These are phyloP conservation scores for Spathaspora gorwiae DNA, from an alignment of 805 yeast genomes.

Conservation along the genomic window DNA sequence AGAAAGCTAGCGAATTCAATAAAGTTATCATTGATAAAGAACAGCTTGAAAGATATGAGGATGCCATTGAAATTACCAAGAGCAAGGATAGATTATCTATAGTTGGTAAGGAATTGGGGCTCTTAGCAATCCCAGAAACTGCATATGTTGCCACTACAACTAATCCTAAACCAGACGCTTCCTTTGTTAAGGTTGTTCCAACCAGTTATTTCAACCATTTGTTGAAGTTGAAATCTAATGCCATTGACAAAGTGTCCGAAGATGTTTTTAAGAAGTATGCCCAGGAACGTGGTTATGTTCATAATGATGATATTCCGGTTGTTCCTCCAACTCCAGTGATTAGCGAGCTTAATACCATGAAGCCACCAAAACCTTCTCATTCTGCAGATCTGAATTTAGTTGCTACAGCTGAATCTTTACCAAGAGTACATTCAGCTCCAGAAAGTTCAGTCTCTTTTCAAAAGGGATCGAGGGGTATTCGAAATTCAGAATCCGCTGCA, in stretches of 20 bases:
- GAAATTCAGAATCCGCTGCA: constrained; percentile 19
- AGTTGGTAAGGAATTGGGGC: constrained; percentile 43
- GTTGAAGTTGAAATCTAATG: constrained; percentile 39
- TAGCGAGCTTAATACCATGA: constrained; percentile 12
- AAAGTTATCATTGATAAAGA: constrained; percentile 10
- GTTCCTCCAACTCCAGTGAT: constrained; percentile 15
- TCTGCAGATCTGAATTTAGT: background rate
- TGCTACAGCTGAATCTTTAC: background rate
- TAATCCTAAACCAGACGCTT: constrained; percentile 49
- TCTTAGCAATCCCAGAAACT: constrained; percentile 54
- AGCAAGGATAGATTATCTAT: constrained; percentile 24
- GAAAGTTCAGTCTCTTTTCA: constrained; percentile 1
- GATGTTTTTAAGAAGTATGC: constrained; percentile 44
- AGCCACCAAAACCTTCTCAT: background rate
- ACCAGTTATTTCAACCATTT: constrained; percentile 58
- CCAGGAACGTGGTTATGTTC: constrained; percentile 44
- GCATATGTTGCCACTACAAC: constrained; percentile 62
- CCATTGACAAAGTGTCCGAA: constrained; percentile 42
- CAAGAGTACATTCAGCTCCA: constrained; percentile 5
- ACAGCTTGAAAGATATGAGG: constrained; percentile 15
- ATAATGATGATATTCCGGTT: constrained; percentile 20
- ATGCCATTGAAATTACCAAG: constrained; percentile 9
- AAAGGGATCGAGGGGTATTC: constrained; percentile 3
- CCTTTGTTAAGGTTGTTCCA: constrained; percentile 61
- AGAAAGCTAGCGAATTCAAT: background rate